A percentile compares a stretch with the other conserved stretches of the same genome.
phyloP scores from a whole-genome alignment of 176 grass and related monocot genomes.

The Bothriochloa decipiens region DNA sequence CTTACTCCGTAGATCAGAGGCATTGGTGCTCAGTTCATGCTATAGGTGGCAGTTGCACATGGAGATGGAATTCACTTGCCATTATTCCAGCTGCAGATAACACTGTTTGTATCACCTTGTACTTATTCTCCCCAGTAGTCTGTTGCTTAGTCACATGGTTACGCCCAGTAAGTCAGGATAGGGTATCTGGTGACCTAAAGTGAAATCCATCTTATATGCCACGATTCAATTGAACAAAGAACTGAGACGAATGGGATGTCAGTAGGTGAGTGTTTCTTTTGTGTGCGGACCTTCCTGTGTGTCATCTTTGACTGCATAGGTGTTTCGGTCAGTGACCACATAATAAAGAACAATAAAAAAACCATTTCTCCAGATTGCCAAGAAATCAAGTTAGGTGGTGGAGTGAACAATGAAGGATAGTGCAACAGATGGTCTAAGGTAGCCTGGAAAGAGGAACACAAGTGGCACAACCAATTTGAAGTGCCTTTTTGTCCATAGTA shows the following conservation, averaged over 20 bases:
- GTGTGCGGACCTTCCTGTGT: not conserved
- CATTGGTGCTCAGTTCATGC: not conserved
- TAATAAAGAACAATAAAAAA: not conserved
- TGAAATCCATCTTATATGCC: constrained; percentile 32
- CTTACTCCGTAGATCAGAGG: too few species aligned
- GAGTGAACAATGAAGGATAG: not conserved
- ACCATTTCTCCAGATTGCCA: not conserved
- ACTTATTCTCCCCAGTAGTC: not conserved
- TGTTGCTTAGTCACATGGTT: constrained; percentile 28
- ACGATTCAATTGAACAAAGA: not conserved
- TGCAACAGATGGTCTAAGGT: not conserved
- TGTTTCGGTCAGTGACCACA: not conserved
- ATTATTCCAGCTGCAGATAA: not conserved
- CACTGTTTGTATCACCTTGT: not conserved
- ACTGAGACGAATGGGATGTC: not conserved
- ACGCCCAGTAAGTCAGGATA: constrained; percentile 24
- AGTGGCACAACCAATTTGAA: not conserved
- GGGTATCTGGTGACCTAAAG: not conserved
- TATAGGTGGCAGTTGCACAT: constrained; percentile 14
- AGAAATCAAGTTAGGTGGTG: not conserved
- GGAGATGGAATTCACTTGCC: not conserved
- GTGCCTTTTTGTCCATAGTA: not conserved
- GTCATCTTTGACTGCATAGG: not conserved
- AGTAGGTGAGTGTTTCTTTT: not conserved
- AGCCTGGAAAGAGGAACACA: not conserved